Percentiles rank a stretch among this genome's conserved stretches.
Conservation (phyloP, 352 stramenopile species). For the Globisporangium paddicum region DNA sequence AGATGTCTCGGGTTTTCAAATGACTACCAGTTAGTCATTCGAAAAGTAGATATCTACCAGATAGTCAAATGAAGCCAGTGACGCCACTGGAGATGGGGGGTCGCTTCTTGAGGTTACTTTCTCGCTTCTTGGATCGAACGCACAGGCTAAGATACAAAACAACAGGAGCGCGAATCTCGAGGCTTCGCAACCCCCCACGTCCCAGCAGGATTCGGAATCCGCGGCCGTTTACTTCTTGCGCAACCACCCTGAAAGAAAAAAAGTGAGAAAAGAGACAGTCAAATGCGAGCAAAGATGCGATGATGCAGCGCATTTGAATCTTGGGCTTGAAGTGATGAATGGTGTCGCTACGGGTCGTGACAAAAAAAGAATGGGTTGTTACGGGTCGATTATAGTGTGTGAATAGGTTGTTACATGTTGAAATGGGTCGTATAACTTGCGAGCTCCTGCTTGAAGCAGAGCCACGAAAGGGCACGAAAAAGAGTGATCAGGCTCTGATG, state of each 20-base stretch:
- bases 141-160: not conserved
- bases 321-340: not conserved
- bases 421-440: not conserved
- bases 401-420: not conserved
- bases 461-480: not conserved
- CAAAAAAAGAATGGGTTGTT: not conserved
- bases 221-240: conserved; percentile 1
- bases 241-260: not conserved
- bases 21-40: not conserved
- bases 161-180: conserved; percentile 3
- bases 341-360: not conserved
- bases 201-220: conserved; percentile 14
- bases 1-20: not conserved
- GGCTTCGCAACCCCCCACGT: not conserved
- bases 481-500: conserved; percentile 6
- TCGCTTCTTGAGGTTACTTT: not conserved
- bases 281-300: not conserved
- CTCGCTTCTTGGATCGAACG: not conserved
- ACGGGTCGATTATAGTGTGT: not conserved
- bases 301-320: not conserved
- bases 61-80: not conserved
- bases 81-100: not conserved
- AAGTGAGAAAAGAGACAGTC: conserved; percentile 1
- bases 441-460: not conserved
- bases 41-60: not conserved